Conservation (phyloP, 331 rosid genomes). For the Quercus phellos region DNA sequence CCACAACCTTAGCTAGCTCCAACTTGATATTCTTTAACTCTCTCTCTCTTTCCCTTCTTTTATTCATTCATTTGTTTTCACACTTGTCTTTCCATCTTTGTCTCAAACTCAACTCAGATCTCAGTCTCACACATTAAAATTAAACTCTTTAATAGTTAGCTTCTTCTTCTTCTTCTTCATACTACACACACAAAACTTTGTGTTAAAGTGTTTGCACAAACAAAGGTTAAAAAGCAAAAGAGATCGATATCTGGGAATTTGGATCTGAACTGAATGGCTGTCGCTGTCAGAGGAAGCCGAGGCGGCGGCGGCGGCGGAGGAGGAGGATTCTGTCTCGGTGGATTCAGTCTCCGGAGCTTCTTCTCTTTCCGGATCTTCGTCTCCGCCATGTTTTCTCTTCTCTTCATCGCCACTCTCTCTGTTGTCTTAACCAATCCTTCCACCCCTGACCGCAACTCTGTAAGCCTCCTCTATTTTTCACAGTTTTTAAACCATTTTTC, state of each 20-base stretch:
- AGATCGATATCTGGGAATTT: neutral
- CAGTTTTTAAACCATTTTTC: neutral
- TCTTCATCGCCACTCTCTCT: constrained; percentile 86
- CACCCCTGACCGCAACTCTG: constrained; percentile 58
- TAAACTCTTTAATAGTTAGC: no score
- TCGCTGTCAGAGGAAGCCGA: constrained; percentile 76
- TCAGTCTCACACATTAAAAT: no score
- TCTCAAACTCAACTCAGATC: no score
- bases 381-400: constrained; percentile 82
- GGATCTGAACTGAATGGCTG: constrained; percentile 66
- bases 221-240: no score
- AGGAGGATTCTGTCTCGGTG: constrained; percentile 39
- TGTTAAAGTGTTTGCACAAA: no score
- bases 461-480: constrained; percentile 37
- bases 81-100: no score
- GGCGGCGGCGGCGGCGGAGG: constrained; percentile 31
- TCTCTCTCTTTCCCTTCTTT: no score
- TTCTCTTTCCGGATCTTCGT: constrained; percentile 96
- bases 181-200: no score
- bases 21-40: no score
- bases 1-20: no score
- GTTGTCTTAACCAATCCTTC: constrained; percentile 70
- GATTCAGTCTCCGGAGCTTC: constrained; percentile 65
- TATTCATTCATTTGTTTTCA: no score
- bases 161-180: no score